phyloP scores from a whole-genome alignment of 257 asterid genomes.

The Capsicum chinense region DNA sequence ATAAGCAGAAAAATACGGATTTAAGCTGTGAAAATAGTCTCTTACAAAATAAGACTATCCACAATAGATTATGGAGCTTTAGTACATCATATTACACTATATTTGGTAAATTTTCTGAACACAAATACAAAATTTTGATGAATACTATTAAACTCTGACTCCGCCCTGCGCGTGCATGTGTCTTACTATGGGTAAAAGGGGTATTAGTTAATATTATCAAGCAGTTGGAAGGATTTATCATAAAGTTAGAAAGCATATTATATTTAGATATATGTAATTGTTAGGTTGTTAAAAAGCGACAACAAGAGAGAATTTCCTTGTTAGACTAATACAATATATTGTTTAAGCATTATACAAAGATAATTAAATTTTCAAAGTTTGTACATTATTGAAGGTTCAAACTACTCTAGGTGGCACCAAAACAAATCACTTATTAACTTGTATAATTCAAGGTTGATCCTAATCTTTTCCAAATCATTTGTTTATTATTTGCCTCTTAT shows the following conservation, averaged over 20 bases:
- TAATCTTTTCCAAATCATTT: conserved; percentile 27
- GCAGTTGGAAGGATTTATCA: neutral
- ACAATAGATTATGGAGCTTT: too few relatives aligned
- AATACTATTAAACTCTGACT: neutral
- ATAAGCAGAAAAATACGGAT: too few relatives aligned
- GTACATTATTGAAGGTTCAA: conserved; percentile 22
- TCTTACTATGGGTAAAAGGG: neutral
- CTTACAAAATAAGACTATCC: too few relatives aligned
- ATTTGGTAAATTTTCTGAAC: neutral
- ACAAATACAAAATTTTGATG: neutral
- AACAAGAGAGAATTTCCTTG: neutral
- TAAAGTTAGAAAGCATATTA: neutral
- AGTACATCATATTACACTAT: too few relatives aligned
- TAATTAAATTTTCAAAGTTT: neutral
- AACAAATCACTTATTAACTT: conserved; percentile 6
- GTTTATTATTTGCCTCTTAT: neutral
- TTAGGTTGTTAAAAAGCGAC: neutral
- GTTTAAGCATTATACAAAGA: neutral
- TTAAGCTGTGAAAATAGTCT: too few relatives aligned
- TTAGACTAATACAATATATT: neutral
- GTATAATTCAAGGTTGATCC: neutral
- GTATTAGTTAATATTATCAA: neutral
- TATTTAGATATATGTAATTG: neutral
- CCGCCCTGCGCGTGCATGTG: neutral
- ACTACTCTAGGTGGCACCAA: conserved; percentile 20